These are phyloP conservation scores for Globisporangium orthogonon DNA, from an alignment of 352 stramenopile species.

Conservation along the genomic window DNA sequence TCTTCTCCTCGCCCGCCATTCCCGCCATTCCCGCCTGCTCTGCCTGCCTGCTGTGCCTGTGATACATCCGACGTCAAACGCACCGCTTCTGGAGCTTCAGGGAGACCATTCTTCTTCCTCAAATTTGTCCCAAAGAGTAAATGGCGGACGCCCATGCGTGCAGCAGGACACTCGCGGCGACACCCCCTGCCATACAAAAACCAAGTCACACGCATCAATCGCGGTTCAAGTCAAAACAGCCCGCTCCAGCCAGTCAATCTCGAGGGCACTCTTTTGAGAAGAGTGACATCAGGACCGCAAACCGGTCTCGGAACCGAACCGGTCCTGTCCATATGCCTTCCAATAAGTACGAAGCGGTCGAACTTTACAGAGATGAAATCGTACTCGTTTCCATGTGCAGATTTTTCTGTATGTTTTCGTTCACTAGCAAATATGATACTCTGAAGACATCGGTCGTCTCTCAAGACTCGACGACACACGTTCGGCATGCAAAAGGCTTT, in stretches of 20 bases:
- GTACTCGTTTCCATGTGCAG: no score
- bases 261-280: no score
- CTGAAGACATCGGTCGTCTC: no score
- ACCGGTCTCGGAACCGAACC: not conserved
- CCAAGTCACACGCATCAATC: conserved; percentile 6
- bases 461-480: not conserved
- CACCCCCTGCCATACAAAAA: conserved; percentile 18
- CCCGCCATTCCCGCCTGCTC: not conserved
- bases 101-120: conserved; percentile 83
- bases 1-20: no score
- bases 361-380: no score
- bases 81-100: conserved; percentile 89
- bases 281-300: no score
- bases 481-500: not conserved
- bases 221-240: not conserved
- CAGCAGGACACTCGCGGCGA: not conserved
- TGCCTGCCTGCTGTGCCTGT: not conserved
- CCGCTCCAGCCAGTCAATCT: conserved; percentile 15
- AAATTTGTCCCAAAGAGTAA: conserved; percentile 86
- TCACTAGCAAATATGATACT: no score
- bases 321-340: no score
- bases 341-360: no score
- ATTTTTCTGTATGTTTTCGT: no score
- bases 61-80: conserved; percentile 11
- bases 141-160: conserved; percentile 12